These are phyloP conservation scores for Brassica hybrid DNA, from an alignment of 441 rosid genomes.

Conservation along the genomic window DNA sequence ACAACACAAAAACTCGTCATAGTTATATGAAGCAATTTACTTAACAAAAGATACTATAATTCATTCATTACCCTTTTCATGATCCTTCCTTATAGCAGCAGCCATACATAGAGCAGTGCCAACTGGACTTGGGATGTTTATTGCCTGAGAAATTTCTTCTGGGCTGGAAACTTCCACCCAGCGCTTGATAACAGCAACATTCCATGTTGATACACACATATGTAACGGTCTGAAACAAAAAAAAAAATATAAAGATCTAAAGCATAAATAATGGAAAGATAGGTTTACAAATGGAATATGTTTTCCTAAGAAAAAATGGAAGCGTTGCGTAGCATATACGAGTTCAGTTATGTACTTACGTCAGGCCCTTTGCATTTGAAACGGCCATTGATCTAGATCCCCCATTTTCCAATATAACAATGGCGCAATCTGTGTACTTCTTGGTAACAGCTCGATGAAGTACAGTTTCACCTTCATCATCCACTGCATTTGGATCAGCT, in stretches of 20 bases:
- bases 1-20: background rate
- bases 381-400: constrained; percentile 91
- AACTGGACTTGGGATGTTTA: constrained; percentile 79
- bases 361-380: constrained; percentile 75
- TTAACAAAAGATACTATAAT: constrained; percentile 20
- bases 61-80: constrained; percentile 79
- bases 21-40: constrained; percentile 3
- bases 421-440: constrained; percentile 94
- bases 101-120: constrained; percentile 99
- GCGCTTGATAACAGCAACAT: constrained; percentile 88
- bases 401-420: constrained; percentile 90
- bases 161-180: constrained; percentile 88
- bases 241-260: constrained; percentile 9
- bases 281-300: constrained; percentile 18
- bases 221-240: constrained; percentile 83
- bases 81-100: constrained; percentile 89
- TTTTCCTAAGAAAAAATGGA: background rate
- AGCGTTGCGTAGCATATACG: constrained; percentile 13
- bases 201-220: constrained; percentile 89
- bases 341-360: constrained; percentile 61
- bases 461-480: constrained; percentile 99
- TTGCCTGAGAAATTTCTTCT: constrained; percentile 75
- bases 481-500: constrained; percentile 99
- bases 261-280: constrained; percentile 23
- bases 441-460: constrained; percentile 91